These are phyloP conservation scores for Acer negundo DNA, from an alignment of 345 rosid genomes.

Conservation along the genomic window DNA sequence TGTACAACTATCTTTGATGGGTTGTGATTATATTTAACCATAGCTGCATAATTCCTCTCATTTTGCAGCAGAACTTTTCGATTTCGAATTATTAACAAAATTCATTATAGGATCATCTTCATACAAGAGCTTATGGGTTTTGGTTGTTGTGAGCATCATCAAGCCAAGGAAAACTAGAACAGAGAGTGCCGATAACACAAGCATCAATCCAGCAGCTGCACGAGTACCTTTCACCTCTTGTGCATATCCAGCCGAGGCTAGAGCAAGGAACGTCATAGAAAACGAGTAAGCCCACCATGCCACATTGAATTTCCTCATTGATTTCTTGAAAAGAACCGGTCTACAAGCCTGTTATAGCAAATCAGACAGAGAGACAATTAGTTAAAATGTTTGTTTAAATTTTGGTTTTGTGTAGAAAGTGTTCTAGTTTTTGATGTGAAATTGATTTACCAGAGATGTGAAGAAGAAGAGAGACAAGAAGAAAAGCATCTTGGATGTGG, in stretches of 20 bases:
- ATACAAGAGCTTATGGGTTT: slow-evolving; percentile 28
- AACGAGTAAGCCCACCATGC: slow-evolving; percentile 80
- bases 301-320: slow-evolving; percentile 61
- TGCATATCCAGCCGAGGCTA: slow-evolving; percentile 57
- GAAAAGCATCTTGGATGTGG: slow-evolving; percentile 54
- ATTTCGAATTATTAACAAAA: slow-evolving; percentile 26
- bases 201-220: slow-evolving; percentile 41
- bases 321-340: slow-evolving; percentile 65
- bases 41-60: background rate
- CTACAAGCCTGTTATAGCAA: slow-evolving; percentile 53
- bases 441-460: slow-evolving; percentile 52
- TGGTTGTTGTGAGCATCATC: slow-evolving; percentile 50
- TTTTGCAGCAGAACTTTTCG: slow-evolving; percentile 6
- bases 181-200: slow-evolving; percentile 44
- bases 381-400: background rate
- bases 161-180: slow-evolving; percentile 50
- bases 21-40: background rate
- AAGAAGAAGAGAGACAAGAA: slow-evolving; percentile 62
- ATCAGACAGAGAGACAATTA: background rate
- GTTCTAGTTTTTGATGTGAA: background rate
- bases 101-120: slow-evolving; percentile 36
- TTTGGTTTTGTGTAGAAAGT: too few species aligned
- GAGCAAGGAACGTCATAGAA: slow-evolving; percentile 54
- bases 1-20: background rate
- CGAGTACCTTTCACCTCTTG: slow-evolving; percentile 38